These are phyloP conservation scores for Hygrophoropsis aurantiaca DNA, from an alignment of 768 basidiomycete species.

Conservation along the genomic window DNA sequence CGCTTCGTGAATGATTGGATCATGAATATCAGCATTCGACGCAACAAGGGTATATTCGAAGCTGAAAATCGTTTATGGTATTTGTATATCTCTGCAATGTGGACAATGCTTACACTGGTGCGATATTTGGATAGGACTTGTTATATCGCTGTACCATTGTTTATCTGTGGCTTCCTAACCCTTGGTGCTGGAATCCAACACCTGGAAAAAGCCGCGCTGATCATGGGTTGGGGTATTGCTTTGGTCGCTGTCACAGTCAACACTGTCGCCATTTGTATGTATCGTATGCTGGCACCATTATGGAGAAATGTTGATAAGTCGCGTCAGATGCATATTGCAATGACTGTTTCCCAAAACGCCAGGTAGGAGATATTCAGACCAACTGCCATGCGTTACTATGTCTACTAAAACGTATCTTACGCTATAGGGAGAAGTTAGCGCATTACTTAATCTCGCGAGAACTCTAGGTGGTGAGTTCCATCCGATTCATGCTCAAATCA, in stretches of 20 bases:
- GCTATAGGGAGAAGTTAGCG: slow-evolving; percentile 42
- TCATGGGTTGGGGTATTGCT: slow-evolving; percentile 47
- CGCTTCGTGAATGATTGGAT: slow-evolving; percentile 52
- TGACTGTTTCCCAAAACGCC: slow-evolving; percentile 36
- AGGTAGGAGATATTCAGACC: slow-evolving; percentile 18
- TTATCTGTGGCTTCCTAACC: slow-evolving; percentile 40
- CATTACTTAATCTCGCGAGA: slow-evolving; percentile 42
- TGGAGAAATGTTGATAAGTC: neutral
- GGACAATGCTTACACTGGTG: neutral
- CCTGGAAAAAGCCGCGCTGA: slow-evolving; percentile 25
- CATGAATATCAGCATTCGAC: slow-evolving; percentile 40
- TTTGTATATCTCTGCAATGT: slow-evolving; percentile 6
- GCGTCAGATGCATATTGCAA: slow-evolving; percentile 36
- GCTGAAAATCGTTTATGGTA: slow-evolving; percentile 48
- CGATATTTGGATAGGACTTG: slow-evolving; percentile 25
- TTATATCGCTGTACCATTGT: slow-evolving; percentile 41
- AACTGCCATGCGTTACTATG: neutral
- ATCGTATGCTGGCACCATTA: neutral
- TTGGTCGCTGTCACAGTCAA: slow-evolving; percentile 35
- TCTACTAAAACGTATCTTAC: neutral
- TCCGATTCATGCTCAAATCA: neutral
- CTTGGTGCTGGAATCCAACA: slow-evolving; percentile 39
- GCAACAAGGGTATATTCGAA: slow-evolving; percentile 52
- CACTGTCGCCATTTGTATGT: slow-evolving; percentile 40
- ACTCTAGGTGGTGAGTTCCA: slow-evolving; percentile 25